phyloP scores from a whole-genome alignment of 805 yeast species.

The Metschnikowia cerradonensis region DNA sequence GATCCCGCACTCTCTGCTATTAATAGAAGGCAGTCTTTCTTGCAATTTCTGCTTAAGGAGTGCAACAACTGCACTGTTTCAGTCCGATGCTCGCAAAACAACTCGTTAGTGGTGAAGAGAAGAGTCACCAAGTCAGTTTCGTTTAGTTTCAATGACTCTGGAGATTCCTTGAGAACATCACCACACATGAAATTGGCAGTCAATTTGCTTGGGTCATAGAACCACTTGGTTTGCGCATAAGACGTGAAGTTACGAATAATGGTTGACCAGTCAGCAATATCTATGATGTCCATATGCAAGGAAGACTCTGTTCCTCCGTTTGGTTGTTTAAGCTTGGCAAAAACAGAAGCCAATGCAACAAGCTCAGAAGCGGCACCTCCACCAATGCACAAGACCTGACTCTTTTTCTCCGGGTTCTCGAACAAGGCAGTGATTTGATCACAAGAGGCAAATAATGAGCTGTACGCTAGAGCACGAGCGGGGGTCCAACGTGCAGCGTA shows the following conservation, averaged over 20 bases:
- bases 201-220: conserved; percentile 31
- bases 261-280: conserved; percentile 73
- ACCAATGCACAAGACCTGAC: conserved; percentile 61
- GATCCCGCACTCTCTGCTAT: conserved; percentile 90
- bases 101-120: conserved; percentile 83
- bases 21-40: conserved; percentile 54
- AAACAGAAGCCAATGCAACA: conserved; percentile 58
- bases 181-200: conserved; percentile 26
- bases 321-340: conserved; percentile 37
- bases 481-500: conserved; percentile 87
- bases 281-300: conserved; percentile 55
- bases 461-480: conserved; percentile 70
- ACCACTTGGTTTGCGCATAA: conserved; percentile 52
- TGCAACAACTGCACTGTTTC: conserved; percentile 45
- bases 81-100: conserved; percentile 64
- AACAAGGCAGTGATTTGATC: conserved; percentile 38
- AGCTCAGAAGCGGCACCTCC: conserved; percentile 91
- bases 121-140: conserved; percentile 55
- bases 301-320: conserved; percentile 29
- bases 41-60: conserved; percentile 46
- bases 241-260: conserved; percentile 45
- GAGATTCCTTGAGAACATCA: conserved; percentile 26
- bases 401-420: conserved; percentile 24
- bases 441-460: conserved; percentile 58
- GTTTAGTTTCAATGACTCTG: conserved; percentile 17